Evolutionary conservation across 768 basidiomycete species (phyloP), one percentile per base, ranked within the genome.

Genomic region (Tulasnella calospora): DNA sequence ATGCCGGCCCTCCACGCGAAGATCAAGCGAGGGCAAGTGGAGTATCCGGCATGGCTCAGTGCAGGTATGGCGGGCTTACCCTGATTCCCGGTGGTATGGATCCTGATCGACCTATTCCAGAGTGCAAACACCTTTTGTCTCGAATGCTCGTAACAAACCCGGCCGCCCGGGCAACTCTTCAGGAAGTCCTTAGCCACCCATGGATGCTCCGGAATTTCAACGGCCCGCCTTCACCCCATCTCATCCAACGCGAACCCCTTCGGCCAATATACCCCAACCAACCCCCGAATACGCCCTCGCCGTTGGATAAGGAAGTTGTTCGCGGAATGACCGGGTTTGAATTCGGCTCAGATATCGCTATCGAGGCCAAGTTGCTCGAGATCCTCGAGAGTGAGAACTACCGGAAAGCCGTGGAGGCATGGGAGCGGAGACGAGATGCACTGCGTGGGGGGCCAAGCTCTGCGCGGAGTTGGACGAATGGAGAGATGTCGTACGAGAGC

Each of bases 1-100:
- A 99, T 99, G 98, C 97, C 98, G 1, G 98, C 98, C 0, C 86
- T 99, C 75, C 98, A 99, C 83, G 98, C 98, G 35, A 99, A 99
- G 86, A 99, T 99, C 85, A 99, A 99, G 84, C 91, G 96, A 6
- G 97, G 98, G 0, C 86, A 96, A 55, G 96, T 98, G 41, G 98
- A 99, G 82, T 99, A 99, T 82, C 97, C 97, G 0, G 93, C 94
- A 2, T 99, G 98, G 98, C 87, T 99, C 21, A 96, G 93, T 81
- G 90, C 93, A 80, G 95, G 95, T 95, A 83, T 82, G 90, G 74
- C 72, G 55, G 30, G 2, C 13, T 30, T 47, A 23, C 30, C 21
- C 15, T 71, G 71, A 51, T 71, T 17, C 71, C 27, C 67, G n/a
- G 23, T 51, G 51, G 51, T 2, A 51, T n/a, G 33, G 4, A 36